Percentiles rank a stretch among this genome's conserved stretches.
Evolutionary conservation across 1,284 basidiomycete genomes (phyloP).

Genomic region (Golubevia sp.): DNA sequence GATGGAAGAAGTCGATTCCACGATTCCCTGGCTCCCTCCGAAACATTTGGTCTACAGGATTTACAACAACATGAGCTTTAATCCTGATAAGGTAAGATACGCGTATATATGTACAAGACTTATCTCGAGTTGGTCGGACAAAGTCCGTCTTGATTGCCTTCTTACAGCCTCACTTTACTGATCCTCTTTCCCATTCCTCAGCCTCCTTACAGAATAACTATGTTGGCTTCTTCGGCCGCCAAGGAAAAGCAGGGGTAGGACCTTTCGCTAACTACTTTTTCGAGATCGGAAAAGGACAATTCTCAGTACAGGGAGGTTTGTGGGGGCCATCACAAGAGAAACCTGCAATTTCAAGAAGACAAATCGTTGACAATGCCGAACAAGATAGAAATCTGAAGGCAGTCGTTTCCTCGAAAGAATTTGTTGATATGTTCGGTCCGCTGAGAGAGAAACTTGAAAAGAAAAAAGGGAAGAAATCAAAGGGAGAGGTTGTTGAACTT

Average conservation of each 20-base stretch:
- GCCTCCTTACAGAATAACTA: constrained; percentile 5
- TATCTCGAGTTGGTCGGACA: background rate
- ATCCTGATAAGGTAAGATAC: constrained; percentile 2
- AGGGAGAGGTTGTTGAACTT: background rate
- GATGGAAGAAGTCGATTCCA: constrained; percentile 5
- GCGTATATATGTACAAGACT: background rate
- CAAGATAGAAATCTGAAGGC: constrained; percentile 4
- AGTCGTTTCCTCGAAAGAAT: constrained; percentile 6
- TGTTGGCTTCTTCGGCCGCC: constrained; percentile 5
- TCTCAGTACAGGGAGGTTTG: constrained; percentile 3
- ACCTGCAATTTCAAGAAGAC: constrained; percentile 3
- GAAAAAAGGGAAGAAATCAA: background rate
- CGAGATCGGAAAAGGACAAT: background rate
- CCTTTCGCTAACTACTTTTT: constrained; percentile 5
- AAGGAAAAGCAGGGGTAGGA: constrained; percentile 1
- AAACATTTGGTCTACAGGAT: constrained; percentile 10
- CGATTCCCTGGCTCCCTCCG: constrained; percentile 6
- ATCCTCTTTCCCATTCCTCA: background rate
- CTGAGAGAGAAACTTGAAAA: background rate
- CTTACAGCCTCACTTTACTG: background rate
- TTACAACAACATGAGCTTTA: background rate
- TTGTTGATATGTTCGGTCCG: constrained; percentile 7
- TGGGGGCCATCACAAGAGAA: constrained; percentile 4
- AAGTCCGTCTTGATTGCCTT: background rate
- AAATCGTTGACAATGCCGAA: constrained; percentile 3